Base-by-base conservation (phyloP, 2,329 filamentous ascomycete species). In the Fusarium clavum region DNA sequence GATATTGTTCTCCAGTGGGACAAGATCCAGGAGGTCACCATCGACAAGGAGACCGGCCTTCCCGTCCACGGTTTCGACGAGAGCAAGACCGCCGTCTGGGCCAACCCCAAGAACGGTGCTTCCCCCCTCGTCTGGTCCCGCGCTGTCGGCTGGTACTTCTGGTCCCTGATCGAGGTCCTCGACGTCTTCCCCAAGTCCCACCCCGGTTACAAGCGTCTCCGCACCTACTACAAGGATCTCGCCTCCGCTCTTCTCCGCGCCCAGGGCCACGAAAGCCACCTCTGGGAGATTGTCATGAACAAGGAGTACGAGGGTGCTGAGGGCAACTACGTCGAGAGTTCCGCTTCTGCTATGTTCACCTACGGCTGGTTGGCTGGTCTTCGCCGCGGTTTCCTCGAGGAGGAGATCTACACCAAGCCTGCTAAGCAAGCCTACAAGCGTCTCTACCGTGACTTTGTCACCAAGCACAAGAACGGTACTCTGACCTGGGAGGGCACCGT, bases 311-410 rank as follows among this genome's bases (percentile, higher is more conserved):
- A 83, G 1, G 82, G 81, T 2, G 71, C 76, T 41, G 67, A 81
- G 47, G 86, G 86, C 4, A 90, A 91, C 76, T 90, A 87, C 75
- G 84, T 90, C 49, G 86, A 90, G 78, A 86, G 85, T 34, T 88
- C 86, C 32, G 87, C 83, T 10, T 85, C 85, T 3, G 87, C 86
- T 6, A 87, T 90, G 84, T 89, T 88, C 69, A 80, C 82, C 1
- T 87, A 86, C 57, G 83, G 85, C 1, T 76, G 87, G 64, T 74
- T 88, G 14, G 84, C 82, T 67, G 87, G 77, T 7, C 30, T 79
- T 0, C 72, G 73, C n/a, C 66, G 69, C 4, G 78, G 78, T 2
- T 65, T 76, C n/a, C 46, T 80, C 9, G 67, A 74, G 4, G 43
- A 72, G 53, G 40, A 51, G 11, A 66, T 64, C 5, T 79, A 75